Evolutionary conservation across 305 asterid genomes (phyloP), one percentile per base, ranked within the genome.

Genomic region (Solanum hybrid): DNA sequence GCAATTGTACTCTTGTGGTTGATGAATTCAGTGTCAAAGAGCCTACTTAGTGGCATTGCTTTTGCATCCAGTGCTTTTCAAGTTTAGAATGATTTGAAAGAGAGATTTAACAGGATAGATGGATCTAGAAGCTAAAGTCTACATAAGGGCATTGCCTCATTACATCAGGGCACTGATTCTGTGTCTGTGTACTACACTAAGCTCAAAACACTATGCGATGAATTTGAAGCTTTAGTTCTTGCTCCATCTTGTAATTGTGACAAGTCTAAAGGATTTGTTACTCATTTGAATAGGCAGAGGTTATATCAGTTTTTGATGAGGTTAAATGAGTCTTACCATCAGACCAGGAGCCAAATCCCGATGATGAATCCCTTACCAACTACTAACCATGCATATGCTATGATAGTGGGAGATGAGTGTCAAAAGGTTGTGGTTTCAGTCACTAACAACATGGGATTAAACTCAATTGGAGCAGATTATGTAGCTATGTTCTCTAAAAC

Each of bases 381-480:
- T 22, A 22, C 26, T 61, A 61, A 61, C 12, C 73, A 61, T 61
- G 73, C 28, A 61, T 61, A 22, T 61, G 73, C 3, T 61, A 61
- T 22, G 12, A 61, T 22, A 61, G 12, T 61, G 5, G 73, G 73
- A 22, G 73, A 61, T 61, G 28, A 61, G 26, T 20, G 26, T 61
- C 28, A 61, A 61, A 22, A 22, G 28, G 73, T 10, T 8, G 12
- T 61, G 26, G 73, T 22, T 20, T 61, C 73, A 20, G 12, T 20
- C 11, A 8, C 28, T 8, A 61, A 9, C 12, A 61, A 8, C 3
- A 20, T 61, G 73, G 28, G 28, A 20, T 22, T 22, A 22, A 61
- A 22, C n/a, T 22, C 73, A 20, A 3, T 61, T 0, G 26, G 73
- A 20, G 73, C 12, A 20, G 5, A 61, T 8, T 22, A 0, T 22